phyloP scores from a whole-genome alignment of 148 eudicot genomes.

The Spergularia marina region DNA sequence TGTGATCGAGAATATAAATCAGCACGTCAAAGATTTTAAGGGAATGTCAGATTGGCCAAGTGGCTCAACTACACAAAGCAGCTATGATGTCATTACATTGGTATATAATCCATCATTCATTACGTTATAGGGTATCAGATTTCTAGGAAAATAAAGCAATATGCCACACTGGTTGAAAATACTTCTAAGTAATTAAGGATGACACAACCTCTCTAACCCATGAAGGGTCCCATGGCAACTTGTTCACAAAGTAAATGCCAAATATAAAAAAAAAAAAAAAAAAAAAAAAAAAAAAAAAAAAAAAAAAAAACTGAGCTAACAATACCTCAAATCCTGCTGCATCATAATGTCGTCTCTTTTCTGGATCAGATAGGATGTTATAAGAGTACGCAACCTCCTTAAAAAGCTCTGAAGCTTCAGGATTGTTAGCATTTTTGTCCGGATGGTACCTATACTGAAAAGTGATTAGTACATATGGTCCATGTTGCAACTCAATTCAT shows the following conservation, averaged over 20 bases:
- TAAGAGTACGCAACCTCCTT: constrained; percentile 97
- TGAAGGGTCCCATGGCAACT: neutral
- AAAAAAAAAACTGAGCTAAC: neutral
- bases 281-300: no score
- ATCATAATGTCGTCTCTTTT: constrained; percentile 95
- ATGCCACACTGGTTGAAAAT: neutral
- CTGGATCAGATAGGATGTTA: constrained; percentile 86
- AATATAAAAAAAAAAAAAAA: no score
- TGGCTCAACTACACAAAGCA: neutral
- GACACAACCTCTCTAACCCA: neutral
- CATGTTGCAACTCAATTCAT: neutral
- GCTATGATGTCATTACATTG: neutral
- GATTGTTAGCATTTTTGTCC: constrained; percentile 91
- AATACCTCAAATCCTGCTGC: constrained; percentile 88
- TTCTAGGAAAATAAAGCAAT: neutral
- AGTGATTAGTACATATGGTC: constrained; percentile 21
- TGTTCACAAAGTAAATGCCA: no score
- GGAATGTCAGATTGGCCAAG: neutral
- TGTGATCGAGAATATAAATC: no score
- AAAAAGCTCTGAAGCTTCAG: constrained; percentile 91
- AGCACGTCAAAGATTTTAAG: no score
- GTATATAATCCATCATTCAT: neutral
- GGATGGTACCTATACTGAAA: constrained; percentile 81
- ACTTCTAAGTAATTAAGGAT: neutral
- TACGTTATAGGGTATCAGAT: neutral